A percentile compares a stretch with the other conserved stretches of the same genome.
Conservation (phyloP, 2,329 filamentous ascomycete species). For the Penicillium aurantiogriseum region DNA sequence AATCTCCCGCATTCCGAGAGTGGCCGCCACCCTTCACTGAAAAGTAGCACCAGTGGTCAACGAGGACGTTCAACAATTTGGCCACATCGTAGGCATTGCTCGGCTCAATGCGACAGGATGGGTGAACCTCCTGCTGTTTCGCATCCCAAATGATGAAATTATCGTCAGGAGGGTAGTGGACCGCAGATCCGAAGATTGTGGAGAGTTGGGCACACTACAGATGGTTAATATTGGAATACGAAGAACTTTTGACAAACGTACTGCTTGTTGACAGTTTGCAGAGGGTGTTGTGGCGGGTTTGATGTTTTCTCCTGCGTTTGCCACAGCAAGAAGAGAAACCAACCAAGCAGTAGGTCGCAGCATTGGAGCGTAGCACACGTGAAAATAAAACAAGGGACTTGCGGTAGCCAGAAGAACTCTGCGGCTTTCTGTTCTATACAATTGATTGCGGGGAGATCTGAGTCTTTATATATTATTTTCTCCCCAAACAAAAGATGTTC, state of each 20-base stretch:
- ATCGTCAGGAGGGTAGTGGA: conserved; percentile 3
- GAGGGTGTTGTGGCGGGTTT: too few relatives aligned
- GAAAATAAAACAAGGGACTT: background rate
- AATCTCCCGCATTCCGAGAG: conserved; percentile 51
- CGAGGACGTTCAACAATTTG: conserved; percentile 14
- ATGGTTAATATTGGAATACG: background rate
- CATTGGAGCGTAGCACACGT: background rate
- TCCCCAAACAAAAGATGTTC: background rate
- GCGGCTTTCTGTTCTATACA: background rate
- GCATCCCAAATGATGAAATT: conserved; percentile 19
- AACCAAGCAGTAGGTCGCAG: background rate
- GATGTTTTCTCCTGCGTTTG: background rate
- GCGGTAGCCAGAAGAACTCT: background rate
- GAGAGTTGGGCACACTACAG: background rate
- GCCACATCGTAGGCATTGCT: conserved; percentile 16
- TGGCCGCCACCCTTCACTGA: conserved; percentile 57
- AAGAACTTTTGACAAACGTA: background rate
- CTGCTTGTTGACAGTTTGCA: background rate
- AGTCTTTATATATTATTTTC: background rate
- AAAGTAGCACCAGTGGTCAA: conserved; percentile 38
- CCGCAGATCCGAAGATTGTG: background rate
- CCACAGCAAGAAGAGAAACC: background rate
- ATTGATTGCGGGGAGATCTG: background rate
- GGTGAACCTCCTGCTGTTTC: conserved; percentile 18
- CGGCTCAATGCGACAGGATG: conserved; percentile 20